Evolutionary conservation across 176 grass and related monocot species (phyloP), one percentile per base, ranked within the genome.

Genomic region (Stipa capillata): DNA sequence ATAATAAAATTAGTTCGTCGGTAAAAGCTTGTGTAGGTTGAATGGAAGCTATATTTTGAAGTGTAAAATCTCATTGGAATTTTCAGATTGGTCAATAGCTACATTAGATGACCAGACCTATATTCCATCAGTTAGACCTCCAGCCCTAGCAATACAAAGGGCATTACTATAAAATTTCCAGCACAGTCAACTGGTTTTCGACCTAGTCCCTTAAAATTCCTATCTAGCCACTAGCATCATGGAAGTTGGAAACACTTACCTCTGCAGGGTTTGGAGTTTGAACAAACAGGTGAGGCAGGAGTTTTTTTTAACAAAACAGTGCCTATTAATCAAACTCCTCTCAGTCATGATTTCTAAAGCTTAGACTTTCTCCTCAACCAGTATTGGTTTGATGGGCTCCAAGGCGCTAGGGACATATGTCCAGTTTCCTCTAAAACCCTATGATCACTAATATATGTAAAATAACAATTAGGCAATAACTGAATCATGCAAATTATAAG

Each of bases 61-160:
- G 67, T 12, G 0, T 8, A 69, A 67, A 42, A n/a, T 24, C n/a
- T 50, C 47, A 27, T 54, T 6, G 16, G 0, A 6, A 43, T 23
- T 69, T 70, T 25, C 4, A 13, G 35, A 37, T 29, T 77, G 65
- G 1, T 20, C 6, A 58, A 48, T 50, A 60, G 52, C 27, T 51
- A 78, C 27, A 65, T 64, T 72, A 34, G 4, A 73, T 79, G 13
- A 13, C 64, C 72, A n/a, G n/a, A n/a, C n/a, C n/a, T 60, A 70
- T 49, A 72, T 35, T 65, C 6, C 14, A 54, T 15, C 25, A 71
- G 21, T n/a, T 77, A 37, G 13, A 58, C 31, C 20, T 64, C 32
- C 68, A 28, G 5, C 41, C 52, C 69, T n/a, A 52, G 14, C 15
- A 20, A 34, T 27, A 36, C 3, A 28, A 76, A 36, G 3, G 6